Percentiles rank a stretch among this genome's conserved stretches.
These are phyloP conservation scores for Pseudocercospora fijiensis DNA, from an alignment of 2,329 filamentous ascomycete species.

Conservation along the genomic window DNA sequence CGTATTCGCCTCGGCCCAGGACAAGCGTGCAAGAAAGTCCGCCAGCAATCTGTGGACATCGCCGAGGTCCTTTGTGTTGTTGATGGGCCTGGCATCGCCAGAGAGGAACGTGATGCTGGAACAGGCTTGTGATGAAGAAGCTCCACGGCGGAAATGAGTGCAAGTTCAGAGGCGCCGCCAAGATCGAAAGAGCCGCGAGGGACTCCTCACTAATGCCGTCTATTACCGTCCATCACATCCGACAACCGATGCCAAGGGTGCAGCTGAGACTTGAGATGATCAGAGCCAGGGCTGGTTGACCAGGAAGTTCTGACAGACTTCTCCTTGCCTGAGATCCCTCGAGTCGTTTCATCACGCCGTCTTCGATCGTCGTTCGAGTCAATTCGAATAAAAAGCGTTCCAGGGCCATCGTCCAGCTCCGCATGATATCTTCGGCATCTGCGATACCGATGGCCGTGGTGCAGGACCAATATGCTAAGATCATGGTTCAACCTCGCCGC, in stretches of 20 bases:
- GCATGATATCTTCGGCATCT: constrained; percentile 13
- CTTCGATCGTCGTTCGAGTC: neutral
- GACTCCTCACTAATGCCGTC: neutral
- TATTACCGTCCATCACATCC: constrained; percentile 1
- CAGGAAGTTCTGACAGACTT: neutral
- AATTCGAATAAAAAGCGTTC: neutral
- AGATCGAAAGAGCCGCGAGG: neutral
- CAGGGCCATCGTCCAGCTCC: constrained; percentile 4
- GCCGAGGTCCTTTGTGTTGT: neutral
- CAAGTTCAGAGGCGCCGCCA: constrained; percentile 4
- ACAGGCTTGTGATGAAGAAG: constrained; percentile 13
- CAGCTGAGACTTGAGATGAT: constrained; percentile 8
- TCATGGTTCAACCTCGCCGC: constrained; percentile 22
- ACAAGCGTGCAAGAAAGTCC: neutral
- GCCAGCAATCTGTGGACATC: neutral
- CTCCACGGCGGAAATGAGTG: constrained; percentile 1
- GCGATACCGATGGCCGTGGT: neutral
- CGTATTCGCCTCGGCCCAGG: neutral
- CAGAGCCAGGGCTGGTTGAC: neutral
- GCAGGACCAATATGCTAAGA: neutral
- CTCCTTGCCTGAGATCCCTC: constrained; percentile 8
- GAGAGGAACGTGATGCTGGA: neutral
- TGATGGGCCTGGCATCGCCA: neutral
- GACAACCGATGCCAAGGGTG: constrained; percentile 6
- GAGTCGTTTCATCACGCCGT: constrained; percentile 6